These are phyloP conservation scores for Coemansia sp. DNA, from an alignment of 192 early-diverging fungal genomes.

Conservation along the genomic window DNA sequence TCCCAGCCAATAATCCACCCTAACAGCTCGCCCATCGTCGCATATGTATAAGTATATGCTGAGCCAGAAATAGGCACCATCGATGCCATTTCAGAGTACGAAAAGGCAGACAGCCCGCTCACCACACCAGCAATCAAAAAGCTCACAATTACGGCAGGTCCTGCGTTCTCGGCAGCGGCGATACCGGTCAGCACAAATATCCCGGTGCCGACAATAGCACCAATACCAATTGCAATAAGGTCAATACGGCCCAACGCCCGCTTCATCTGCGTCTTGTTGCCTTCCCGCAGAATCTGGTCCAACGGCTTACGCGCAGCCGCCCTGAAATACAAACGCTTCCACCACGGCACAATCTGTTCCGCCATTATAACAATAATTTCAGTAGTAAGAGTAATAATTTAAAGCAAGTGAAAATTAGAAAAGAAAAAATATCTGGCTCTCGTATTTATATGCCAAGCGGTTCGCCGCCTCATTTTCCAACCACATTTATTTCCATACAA, in stretches of 20 bases:
- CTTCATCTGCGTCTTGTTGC: constrained; percentile 52
- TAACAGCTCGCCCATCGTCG: constrained; percentile 80
- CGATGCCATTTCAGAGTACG: constrained; percentile 83
- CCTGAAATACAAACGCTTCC: constrained; percentile 23
- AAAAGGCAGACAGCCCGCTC: constrained; percentile 71
- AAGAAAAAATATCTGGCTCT: not conserved
- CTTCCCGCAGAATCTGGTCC: constrained; percentile 47
- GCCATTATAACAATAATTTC: not conserved
- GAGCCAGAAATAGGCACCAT: constrained; percentile 86
- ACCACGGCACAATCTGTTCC: constrained; percentile 1
- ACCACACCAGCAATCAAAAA: constrained; percentile 76
- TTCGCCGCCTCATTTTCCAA: not conserved
- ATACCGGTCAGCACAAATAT: constrained; percentile 75
- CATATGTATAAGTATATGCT: constrained; percentile 83
- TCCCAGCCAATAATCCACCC: constrained; percentile 94
- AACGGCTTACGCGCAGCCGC: constrained; percentile 38
- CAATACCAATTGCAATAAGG: constrained; percentile 65
- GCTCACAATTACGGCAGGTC: constrained; percentile 79
- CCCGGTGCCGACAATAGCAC: constrained; percentile 77
- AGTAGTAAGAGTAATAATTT: not conserved
- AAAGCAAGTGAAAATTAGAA: not conserved
- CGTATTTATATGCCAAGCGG: too few relatives aligned
- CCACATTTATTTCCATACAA: not conserved
- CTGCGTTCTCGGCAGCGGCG: constrained; percentile 74
- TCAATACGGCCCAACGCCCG: constrained; percentile 59